Evolutionary conservation across 352 stramenopile species (phyloP).

Genomic region (Pythium diclinum): DNA sequence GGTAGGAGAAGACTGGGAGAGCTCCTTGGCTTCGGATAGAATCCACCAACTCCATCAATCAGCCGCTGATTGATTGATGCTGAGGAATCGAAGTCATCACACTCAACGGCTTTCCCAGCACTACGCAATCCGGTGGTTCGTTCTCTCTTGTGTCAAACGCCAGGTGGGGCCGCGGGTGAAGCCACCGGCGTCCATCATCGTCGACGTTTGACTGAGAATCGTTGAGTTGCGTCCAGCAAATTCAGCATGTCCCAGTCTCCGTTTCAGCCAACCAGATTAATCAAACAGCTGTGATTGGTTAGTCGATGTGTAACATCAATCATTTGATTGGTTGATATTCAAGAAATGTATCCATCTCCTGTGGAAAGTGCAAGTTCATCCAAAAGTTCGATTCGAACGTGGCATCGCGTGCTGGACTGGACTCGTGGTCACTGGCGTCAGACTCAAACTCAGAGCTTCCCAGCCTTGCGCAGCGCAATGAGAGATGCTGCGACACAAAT

Average conservation of each 20-base stretch:
- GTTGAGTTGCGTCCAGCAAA: neutral
- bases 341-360: neutral
- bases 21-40: neutral
- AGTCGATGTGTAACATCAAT: neutral
- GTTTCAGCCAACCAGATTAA: neutral
- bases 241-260: neutral
- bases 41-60: neutral
- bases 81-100: too few species aligned
- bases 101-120: too few species aligned
- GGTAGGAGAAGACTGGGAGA: neutral
- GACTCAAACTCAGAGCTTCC: constrained; percentile 3
- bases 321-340: constrained; percentile 3
- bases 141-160: neutral
- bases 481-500: constrained; percentile 56
- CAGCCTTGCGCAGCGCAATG: constrained; percentile 58
- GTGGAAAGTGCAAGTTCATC: neutral
- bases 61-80: neutral
- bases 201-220: neutral
- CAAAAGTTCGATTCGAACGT: too few species aligned
- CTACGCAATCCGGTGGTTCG: too few species aligned
- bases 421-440: too few species aligned
- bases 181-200: neutral
- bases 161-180: neutral
- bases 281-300: neutral
- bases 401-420: too few species aligned